Base-by-base conservation (phyloP, 139 green algal genomes). In the Chlamydomonas eustigma region DNA sequence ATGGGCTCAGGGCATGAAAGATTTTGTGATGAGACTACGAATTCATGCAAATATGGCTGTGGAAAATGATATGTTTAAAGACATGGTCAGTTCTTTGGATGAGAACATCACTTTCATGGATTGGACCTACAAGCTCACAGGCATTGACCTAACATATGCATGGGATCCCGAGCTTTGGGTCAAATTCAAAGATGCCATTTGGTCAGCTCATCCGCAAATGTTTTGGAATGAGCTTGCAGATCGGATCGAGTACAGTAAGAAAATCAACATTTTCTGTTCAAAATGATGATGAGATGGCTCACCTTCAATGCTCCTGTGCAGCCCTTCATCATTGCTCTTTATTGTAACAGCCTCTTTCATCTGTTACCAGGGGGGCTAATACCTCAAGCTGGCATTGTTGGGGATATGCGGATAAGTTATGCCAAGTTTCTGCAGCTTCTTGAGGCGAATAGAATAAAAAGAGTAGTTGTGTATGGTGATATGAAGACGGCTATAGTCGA, bases 391-490 rank as follows among this genome's bases (percentile, higher is more conserved):
- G 82, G 82, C 24, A 63, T 87, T 18, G 81, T 85, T 39, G 83
- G 83, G 1, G 84, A 88, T 76, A 88, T 91, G 83, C 86, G 86
- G 50, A 85, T 91, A 70, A 86, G 76, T 68, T 92, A 91, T 52
- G 80, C 81, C 71, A 88, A 90, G 80, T 89, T 92, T 71, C 86
- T 92, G 75, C 51, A 89, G 78, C 80, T 92, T 51, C 71, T 91
- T 34, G 74, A 85, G 74, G 37, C 63, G 28, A 64, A 85, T 63
- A 78, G 78, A 32, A 71, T 92, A 30, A 92, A 92, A 80, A 82
- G 88, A 4, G 65, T 92, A 18, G 81, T 87, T 35, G 76, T 92
- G 50, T 87, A 89, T 33, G 85, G 83, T 18, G 88, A 92, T 80
- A 83, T 87, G 77, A 81, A 80, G 63, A 88, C 85, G 2, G 88